Percentiles rank a stretch among this genome's conserved stretches.
phyloP scores from a whole-genome alignment of 192 early-diverging fungal genomes.

The Chytriomyces confervae region DNA sequence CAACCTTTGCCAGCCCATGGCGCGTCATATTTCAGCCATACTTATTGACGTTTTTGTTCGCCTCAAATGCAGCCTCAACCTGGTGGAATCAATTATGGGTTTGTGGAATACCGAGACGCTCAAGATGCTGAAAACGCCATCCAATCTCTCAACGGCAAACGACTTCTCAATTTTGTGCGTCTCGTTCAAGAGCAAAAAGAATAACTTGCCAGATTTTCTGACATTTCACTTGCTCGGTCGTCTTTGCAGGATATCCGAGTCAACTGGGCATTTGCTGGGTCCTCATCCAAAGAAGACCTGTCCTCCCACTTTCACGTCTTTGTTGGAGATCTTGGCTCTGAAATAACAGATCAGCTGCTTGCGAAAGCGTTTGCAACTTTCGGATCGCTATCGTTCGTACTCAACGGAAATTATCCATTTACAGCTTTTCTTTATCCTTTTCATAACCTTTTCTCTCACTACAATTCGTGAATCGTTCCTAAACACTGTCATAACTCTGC shows the following conservation, averaged over 20 bases:
- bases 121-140: slow-evolving; percentile 74
- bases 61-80: slow-evolving; percentile 4
- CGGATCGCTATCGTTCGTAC: slow-evolving; percentile 75
- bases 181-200: neutral
- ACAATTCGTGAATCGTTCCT: neutral
- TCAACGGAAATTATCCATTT: neutral
- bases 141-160: slow-evolving; percentile 73
- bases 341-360: slow-evolving; percentile 83
- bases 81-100: slow-evolving; percentile 81
- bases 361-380: slow-evolving; percentile 77
- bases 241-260: slow-evolving; percentile 65
- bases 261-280: slow-evolving; percentile 66
- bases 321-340: slow-evolving; percentile 91
- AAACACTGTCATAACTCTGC: neutral
- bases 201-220: neutral
- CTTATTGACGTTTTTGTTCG: too few relatives aligned
- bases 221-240: neutral
- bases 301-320: slow-evolving; percentile 85
- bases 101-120: slow-evolving; percentile 82
- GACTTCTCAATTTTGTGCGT: slow-evolving; percentile 64
- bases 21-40: too few relatives aligned
- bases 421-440: neutral
- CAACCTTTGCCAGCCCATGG: too few relatives aligned
- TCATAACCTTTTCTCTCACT: neutral
- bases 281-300: slow-evolving; percentile 68